Evolutionary conservation across 805 yeast genomes (phyloP), one percentile per base, ranked within the genome.

Genomic region (Pichia phayaonensis): DNA sequence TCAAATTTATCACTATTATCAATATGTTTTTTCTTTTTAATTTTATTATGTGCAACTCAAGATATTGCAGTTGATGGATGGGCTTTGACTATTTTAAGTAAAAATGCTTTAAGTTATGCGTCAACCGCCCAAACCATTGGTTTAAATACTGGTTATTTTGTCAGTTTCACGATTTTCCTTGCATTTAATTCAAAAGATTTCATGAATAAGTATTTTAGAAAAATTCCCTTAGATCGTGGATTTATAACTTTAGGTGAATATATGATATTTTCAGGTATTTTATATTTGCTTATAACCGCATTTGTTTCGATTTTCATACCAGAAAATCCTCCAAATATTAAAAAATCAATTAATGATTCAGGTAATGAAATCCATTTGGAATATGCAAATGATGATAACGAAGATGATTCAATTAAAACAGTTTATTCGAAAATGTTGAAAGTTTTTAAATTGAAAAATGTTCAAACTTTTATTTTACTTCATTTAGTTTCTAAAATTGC

Each of bases 31-130:
- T 86, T 90, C 59, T 56, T 80, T 22, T 71, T 94, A 52, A 94
- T 94, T 31, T 79, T 92, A 51, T 73, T 90, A 53, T 90, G 97
- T 70, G 97, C 98, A 0, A 92, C 99, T 0, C 99, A 94, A 67
- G 99, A 94, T 64, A 94, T 94, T 50, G 98, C 99, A 0, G 99
- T 94, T 22, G 99, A 94, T 69, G 98, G 99, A 12, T 94, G 99
- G 99, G 97, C 98, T 0, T 71, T 94, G 61, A 94, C 97, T 1
- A 81, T 92, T 40, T 72, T 94, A 47, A 81, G 90, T 18, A 81
- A 82, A 24, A 79, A 79, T 26, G 84, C 95, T 15, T 72, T 94
- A 54, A 83, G 95, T 18, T 94, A 81, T 70, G 98, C 99, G 0
- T 87, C 96, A 5, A 94, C 99, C 0, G 99, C 99, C 0, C 99